Evolutionary conservation across 768 basidiomycete species (phyloP).

Genomic region (Psilocybe azurescens): DNA sequence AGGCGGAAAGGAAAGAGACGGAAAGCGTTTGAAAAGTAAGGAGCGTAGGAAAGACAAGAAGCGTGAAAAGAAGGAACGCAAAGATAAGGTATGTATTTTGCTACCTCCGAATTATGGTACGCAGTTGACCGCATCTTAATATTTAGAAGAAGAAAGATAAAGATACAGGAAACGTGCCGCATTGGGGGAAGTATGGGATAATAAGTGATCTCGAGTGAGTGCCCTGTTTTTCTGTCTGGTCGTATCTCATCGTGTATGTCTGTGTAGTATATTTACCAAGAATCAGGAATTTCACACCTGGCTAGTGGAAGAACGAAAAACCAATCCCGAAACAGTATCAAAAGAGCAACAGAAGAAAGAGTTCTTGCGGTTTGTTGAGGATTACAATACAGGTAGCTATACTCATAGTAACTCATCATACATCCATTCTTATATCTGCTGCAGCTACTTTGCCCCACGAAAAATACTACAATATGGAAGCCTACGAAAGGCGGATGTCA

Average conservation of each 20-base stretch:
- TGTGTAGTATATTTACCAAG: slow-evolving; percentile 78
- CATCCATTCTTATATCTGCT: not conserved
- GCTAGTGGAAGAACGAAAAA: slow-evolving; percentile 91
- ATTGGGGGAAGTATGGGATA: slow-evolving; percentile 93
- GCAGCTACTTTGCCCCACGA: slow-evolving; percentile 91
- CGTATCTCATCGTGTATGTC: not conserved
- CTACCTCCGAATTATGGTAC: not conserved
- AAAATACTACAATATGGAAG: slow-evolving; percentile 92
- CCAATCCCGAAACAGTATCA: slow-evolving; percentile 87
- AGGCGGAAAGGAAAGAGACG: slow-evolving; percentile 54
- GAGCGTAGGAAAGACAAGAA: slow-evolving; percentile 53
- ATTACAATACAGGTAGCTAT: slow-evolving; percentile 76
- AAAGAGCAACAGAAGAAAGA: slow-evolving; percentile 89
- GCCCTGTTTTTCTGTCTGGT: slow-evolving; percentile 28
- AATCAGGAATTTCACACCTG: slow-evolving; percentile 88
- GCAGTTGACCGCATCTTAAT: no score
- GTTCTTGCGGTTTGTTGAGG: slow-evolving; percentile 82
- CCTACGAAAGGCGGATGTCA: slow-evolving; percentile 84
- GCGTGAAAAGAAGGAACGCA: slow-evolving; percentile 75
- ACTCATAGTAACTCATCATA: not conserved
- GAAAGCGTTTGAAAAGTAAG: slow-evolving; percentile 49
- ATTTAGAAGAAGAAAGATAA: slow-evolving; percentile 54
- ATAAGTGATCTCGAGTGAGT: slow-evolving; percentile 87
- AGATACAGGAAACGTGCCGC: slow-evolving; percentile 55
- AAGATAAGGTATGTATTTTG: slow-evolving; percentile 50